Evolutionary conservation across 139 green algal genomes (phyloP).

Genomic region (Auxenochlorella pyrenoidosa): DNA sequence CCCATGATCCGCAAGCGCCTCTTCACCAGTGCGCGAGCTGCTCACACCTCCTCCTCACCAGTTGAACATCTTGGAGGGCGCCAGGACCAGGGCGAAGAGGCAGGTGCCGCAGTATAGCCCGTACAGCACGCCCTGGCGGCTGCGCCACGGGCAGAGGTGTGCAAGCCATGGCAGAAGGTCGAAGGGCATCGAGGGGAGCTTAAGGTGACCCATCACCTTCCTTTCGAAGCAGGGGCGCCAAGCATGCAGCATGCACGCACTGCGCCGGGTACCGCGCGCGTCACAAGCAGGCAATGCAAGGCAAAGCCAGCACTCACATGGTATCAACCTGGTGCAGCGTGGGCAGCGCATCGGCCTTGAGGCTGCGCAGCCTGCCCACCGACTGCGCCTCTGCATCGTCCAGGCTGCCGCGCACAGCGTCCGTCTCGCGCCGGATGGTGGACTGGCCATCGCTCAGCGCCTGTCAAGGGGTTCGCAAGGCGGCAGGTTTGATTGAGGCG

Average conservation of each 20-base stretch:
- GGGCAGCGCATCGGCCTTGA: conserved; percentile 6
- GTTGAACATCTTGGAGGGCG: conserved; percentile 15
- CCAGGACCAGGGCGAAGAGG: conserved; percentile 6
- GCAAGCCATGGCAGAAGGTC: too few relatives aligned
- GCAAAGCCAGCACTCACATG: conserved; percentile 10
- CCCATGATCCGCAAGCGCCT: too few relatives aligned
- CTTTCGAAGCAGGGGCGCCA: too few relatives aligned
- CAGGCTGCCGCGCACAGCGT: background rate
- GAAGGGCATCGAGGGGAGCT: too few relatives aligned
- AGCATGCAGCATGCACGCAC: too few relatives aligned
- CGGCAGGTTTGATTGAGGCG: too few relatives aligned
- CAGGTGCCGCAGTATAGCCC: conserved; percentile 16
- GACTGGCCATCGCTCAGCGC: background rate
- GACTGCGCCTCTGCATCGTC: conserved; percentile 6
- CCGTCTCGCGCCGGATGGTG: background rate
- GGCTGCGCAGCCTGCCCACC: background rate
- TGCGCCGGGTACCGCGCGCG: too few relatives aligned
- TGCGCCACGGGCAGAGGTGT: background rate
- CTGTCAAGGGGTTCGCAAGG: background rate
- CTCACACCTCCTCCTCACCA: background rate
- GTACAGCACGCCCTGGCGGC: conserved; percentile 36
- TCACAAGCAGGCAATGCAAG: too few relatives aligned
- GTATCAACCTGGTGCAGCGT: conserved; percentile 18
- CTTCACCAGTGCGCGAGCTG: too few relatives aligned
- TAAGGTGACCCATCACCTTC: too few relatives aligned